Base-by-base conservation (phyloP, 192 early-diverging fungal species). In the Nowakowskiella sp. region DNA sequence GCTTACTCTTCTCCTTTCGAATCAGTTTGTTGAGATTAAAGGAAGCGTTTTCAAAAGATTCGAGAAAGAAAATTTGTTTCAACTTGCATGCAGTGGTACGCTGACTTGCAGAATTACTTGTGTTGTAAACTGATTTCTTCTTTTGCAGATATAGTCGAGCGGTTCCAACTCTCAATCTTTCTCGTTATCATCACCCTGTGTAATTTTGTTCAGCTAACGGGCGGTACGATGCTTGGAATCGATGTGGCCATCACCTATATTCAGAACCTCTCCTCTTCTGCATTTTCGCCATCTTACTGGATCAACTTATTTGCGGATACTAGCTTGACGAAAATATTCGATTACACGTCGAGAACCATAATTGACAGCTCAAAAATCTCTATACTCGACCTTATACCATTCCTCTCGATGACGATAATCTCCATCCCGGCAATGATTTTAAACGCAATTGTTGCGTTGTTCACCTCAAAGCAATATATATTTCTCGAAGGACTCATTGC, bases 11-110 rank as follows among this genome's bases (percentile, higher is more conserved):
- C 75, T 99, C 21, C 81, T 99, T 31, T 88, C 85, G 29, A 97
- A 97, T 58, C 96, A 97, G 71, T 99, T 99, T 79, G 89, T 92
- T 5, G 96, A 99, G 60, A 93, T 99, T 65, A 99, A 99, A 57
- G 84, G 89, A 52, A 86, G 83, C 34, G 96, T 99, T 4, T 99
- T 97, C 53, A 99, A 99, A 55, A 83, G 82, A 44, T 97, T 90
- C 78, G 96, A 99, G 66, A 80, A 84, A 56, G 96, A 95, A 54
- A 95, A 94, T 64, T 68, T 99, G 53, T 99, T 97, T 63, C 94
- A 99, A 60, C 59, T 99, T 7, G 80, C 80, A 34, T 99, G 95
- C 64, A 81, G 81, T 34, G 94, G 87, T 89, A 68, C 49, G 67
- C 0, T 28, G 9, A 6, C 31, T 34, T 44, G 7, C 63, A 6